Conservation (phyloP, 495 filamentous ascomycete genomes). For the Tuber umbilicatum region DNA sequence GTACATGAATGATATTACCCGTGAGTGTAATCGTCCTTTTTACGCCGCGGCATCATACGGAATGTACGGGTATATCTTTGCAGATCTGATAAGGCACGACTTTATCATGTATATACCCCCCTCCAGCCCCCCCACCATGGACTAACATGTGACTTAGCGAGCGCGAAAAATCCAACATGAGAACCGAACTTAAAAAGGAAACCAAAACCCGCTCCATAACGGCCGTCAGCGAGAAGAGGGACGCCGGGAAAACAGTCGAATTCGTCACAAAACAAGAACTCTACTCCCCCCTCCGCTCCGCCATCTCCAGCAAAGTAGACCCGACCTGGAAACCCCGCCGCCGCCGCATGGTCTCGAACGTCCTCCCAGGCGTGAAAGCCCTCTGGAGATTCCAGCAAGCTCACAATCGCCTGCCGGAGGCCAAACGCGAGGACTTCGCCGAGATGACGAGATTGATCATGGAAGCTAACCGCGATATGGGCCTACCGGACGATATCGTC, state of each 20-base stretch:
- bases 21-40: constrained; percentile 67
- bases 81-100: constrained; percentile 79
- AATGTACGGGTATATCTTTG: constrained; percentile 90
- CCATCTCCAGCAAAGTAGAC: constrained; percentile 50
- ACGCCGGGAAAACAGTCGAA: constrained; percentile 68
- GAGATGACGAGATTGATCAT: constrained; percentile 65
- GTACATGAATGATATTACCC: constrained; percentile 71
- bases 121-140: background rate
- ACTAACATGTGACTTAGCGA: constrained; percentile 48
- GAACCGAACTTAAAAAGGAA: constrained; percentile 59
- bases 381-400: constrained; percentile 41
- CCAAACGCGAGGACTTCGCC: constrained; percentile 35
- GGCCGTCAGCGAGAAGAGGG: constrained; percentile 62
- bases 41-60: constrained; percentile 85
- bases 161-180: constrained; percentile 68
- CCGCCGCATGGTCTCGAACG: constrained; percentile 52
- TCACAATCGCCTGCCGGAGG: constrained; percentile 28
- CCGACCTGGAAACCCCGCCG: constrained; percentile 49
- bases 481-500: constrained; percentile 68
- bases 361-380: constrained; percentile 39
- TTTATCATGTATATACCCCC: constrained; percentile 52
- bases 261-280: constrained; percentile 86
- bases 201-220: constrained; percentile 70
- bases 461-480: constrained; percentile 66
- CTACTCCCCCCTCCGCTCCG: constrained; percentile 52